These are phyloP conservation scores for Podospora anserina DNA, from an alignment of 495 filamentous ascomycete genomes.

Conservation along the genomic window DNA sequence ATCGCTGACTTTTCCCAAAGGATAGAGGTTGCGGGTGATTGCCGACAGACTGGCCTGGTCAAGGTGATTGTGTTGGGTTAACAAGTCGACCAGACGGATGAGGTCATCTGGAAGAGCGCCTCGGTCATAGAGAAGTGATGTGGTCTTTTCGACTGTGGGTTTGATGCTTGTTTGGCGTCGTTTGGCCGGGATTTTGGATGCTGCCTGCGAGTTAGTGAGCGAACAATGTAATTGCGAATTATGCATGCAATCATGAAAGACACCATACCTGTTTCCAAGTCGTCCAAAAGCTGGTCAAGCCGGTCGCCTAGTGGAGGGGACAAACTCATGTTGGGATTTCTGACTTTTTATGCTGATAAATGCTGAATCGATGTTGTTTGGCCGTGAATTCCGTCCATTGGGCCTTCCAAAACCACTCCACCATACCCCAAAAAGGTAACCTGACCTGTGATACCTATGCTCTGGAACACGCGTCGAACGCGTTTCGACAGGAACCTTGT, in stretches of 20 bases:
- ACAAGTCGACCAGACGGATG: constrained; percentile 60
- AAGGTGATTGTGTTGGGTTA: constrained; percentile 63
- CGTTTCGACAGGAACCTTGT: not conserved
- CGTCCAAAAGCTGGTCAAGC: constrained; percentile 27
- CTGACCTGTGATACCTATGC: not conserved
- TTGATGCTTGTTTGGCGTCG: constrained; percentile 45
- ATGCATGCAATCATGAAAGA: not conserved
- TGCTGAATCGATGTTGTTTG: too few species aligned
- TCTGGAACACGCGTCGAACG: not conserved
- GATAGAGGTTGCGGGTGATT: constrained; percentile 73
- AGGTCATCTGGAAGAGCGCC: constrained; percentile 63
- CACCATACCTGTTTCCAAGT: constrained; percentile 30
- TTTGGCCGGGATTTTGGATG: constrained; percentile 49
- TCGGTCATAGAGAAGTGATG: constrained; percentile 56
- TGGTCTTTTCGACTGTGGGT: constrained; percentile 46
- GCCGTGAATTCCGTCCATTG: not conserved
- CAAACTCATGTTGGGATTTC: constrained; percentile 7
- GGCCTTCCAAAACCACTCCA: not conserved
- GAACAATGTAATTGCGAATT: not conserved
- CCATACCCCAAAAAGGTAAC: not conserved
- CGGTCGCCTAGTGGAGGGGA: constrained; percentile 3
- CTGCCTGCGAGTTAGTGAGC: constrained; percentile 33
- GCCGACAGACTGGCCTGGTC: constrained; percentile 68
- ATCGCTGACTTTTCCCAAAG: constrained; percentile 58
- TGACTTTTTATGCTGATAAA: not conserved